Conservation (phyloP, 1,284 basidiomycete species). For the Agaricales sp. region DNA sequence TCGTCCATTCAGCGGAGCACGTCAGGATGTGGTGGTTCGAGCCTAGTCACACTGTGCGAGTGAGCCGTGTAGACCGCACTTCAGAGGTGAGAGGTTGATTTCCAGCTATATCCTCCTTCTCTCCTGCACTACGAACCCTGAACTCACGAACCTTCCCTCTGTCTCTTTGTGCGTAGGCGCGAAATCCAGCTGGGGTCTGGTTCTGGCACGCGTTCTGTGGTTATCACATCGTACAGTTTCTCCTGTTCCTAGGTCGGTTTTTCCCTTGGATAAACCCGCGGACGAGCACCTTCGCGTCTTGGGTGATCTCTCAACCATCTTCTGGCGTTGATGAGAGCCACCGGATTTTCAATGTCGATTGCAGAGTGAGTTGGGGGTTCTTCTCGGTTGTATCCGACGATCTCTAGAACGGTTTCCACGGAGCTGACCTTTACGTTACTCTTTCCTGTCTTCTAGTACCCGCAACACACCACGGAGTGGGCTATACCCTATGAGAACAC, state of each 20-base stretch:
- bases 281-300: constrained; percentile 46
- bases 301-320: constrained; percentile 42
- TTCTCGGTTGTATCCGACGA: no score
- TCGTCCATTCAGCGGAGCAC: constrained; percentile 70
- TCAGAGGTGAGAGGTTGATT: constrained; percentile 69
- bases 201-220: constrained; percentile 62
- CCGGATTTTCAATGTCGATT: constrained; percentile 79
- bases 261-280: constrained; percentile 42
- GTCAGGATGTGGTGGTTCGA: constrained; percentile 97
- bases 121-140: constrained; percentile 12
- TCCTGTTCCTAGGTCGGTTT: constrained; percentile 65
- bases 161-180: constrained; percentile 26
- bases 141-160: constrained; percentile 16
- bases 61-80: constrained; percentile 71
- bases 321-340: constrained; percentile 64
- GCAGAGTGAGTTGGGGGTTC: constrained; percentile 48
- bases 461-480: constrained; percentile 91
- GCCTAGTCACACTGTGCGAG: constrained; percentile 62
- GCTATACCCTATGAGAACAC: constrained; percentile 70
- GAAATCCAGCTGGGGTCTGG: constrained; percentile 46
- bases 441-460: constrained; percentile 43
- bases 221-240: constrained; percentile 70
- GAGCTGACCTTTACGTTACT: constrained; percentile 5
- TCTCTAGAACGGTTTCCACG: no score
- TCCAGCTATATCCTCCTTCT: constrained; percentile 8